Evolutionary conservation across 495 filamentous ascomycete genomes (phyloP).

Genomic region (Daldinia decipiens): DNA sequence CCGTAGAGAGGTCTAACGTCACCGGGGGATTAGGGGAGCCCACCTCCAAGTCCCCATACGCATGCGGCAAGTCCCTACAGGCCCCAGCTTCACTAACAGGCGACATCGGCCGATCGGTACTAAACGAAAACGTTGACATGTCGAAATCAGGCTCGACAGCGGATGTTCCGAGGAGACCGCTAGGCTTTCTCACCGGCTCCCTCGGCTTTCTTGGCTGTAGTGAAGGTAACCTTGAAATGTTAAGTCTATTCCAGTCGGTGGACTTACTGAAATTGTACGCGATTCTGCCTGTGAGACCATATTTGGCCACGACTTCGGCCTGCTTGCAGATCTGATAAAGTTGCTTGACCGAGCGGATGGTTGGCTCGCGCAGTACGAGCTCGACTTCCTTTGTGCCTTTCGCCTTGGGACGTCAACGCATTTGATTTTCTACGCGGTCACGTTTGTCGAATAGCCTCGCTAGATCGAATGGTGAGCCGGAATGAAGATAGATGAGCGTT

Average conservation of each 20-base stretch:
- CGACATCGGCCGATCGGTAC: not conserved
- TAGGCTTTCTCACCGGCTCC: not conserved
- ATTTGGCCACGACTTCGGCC: constrained; percentile 23
- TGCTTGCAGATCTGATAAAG: constrained; percentile 23
- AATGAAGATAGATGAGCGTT: constrained; percentile 24
- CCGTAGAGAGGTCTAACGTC: not conserved
- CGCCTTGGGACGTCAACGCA: constrained; percentile 21
- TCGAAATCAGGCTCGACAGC: constrained; percentile 27
- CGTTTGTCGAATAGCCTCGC: constrained; percentile 14
- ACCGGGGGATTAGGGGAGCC: not conserved
- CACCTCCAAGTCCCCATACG: not conserved
- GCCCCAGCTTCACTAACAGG: constrained; percentile 26
- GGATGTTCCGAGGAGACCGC: not conserved
- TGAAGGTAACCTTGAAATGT: constrained; percentile 19
- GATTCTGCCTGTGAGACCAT: constrained; percentile 15
- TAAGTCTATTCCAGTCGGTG: constrained; percentile 30
- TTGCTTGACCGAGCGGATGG: constrained; percentile 20
- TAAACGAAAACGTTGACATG: not conserved
- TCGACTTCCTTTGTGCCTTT: constrained; percentile 37
- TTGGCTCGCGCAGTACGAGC: constrained; percentile 32
- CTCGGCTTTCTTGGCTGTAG: constrained; percentile 22
- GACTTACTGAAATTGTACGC: constrained; percentile 38
- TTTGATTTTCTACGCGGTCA: constrained; percentile 25
- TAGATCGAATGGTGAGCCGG: constrained; percentile 25
- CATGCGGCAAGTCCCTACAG: constrained; percentile 18